Evolutionary conservation across 2,329 filamentous ascomycete genomes (phyloP).

Genomic region (Neoarthrinium moseri): DNA sequence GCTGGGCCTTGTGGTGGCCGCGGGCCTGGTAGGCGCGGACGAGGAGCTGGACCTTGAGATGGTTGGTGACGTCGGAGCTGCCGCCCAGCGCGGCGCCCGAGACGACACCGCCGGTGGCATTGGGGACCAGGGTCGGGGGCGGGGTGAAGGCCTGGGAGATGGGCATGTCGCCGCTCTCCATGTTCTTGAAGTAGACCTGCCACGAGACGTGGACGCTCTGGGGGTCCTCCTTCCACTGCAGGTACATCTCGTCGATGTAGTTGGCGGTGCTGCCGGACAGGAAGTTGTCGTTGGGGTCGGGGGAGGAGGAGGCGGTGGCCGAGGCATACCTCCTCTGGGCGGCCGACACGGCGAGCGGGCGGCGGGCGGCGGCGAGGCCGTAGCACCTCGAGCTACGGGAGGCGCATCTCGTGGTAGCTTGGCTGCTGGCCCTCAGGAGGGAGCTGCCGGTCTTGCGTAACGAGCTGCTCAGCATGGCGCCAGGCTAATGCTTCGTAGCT

Average conservation of each 20-base stretch:
- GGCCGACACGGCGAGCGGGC: conserved; percentile 45
- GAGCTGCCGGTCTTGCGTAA: conserved; percentile 64
- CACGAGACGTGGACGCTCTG: conserved; percentile 95
- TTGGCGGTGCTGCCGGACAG: conserved; percentile 95
- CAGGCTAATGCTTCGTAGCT: conserved; percentile 33
- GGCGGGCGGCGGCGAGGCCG: conserved; percentile 45
- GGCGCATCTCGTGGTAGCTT: conserved; percentile 33
- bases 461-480: conserved; percentile 71
- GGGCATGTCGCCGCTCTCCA: conserved; percentile 97
- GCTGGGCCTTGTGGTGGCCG: conserved; percentile 97
- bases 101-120: conserved; percentile 73
- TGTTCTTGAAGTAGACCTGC: conserved; percentile 99
- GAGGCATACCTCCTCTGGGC: conserved; percentile 55
- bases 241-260: conserved; percentile 99
- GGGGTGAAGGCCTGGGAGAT: conserved; percentile 96
- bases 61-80: conserved; percentile 85
- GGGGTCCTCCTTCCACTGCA: conserved; percentile 94
- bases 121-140: conserved; percentile 86
- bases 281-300: conserved; percentile 92
- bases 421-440: conserved; percentile 57
- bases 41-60: conserved; percentile 96
- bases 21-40: conserved; percentile 97
- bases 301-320: conserved; percentile 51
- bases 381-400: conserved; percentile 36
- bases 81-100: conserved; percentile 52